Evolutionary conservation across 192 early-diverging fungal species (phyloP).

Genomic region (Linnemannia exigua): DNA sequence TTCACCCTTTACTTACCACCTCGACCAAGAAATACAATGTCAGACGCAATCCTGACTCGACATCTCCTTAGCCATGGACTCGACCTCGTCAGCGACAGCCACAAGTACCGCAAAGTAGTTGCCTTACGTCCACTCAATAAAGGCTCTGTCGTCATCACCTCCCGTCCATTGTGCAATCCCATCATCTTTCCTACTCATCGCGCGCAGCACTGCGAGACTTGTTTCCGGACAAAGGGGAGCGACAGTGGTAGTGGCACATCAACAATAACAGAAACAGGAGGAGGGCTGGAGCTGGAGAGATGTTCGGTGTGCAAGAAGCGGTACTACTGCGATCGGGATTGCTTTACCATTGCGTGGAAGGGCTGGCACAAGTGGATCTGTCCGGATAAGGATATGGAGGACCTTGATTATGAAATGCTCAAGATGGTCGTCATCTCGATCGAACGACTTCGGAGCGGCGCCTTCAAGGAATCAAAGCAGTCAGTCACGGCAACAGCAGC

Average conservation of each 20-base stretch:
- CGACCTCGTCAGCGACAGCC: conserved; percentile 30
- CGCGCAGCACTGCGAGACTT: conserved; percentile 33
- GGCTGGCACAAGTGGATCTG: conserved; percentile 55
- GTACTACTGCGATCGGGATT: conserved; percentile 42
- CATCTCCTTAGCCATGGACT: conserved; percentile 44
- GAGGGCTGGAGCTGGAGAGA: conserved; percentile 29
- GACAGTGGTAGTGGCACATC: neutral
- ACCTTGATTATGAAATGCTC: conserved; percentile 63
- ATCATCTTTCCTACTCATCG: conserved; percentile 57
- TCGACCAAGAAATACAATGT: neutral
- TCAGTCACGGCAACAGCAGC: neutral
- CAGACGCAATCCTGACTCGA: neutral
- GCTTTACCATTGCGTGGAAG: conserved; percentile 50
- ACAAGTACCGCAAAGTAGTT: conserved; percentile 51
- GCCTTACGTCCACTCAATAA: conserved; percentile 37
- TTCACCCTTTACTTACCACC: too few species aligned
- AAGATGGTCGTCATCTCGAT: conserved; percentile 60
- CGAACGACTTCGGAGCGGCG: conserved; percentile 52
- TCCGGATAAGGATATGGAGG: conserved; percentile 35
- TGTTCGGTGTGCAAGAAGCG: conserved; percentile 55
- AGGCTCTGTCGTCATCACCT: conserved; percentile 56
- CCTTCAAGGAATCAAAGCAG: conserved; percentile 6
- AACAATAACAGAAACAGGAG: neutral
- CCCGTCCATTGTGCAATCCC: conserved; percentile 53
- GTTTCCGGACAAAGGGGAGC: conserved; percentile 9